Conservation (phyloP, 208 protist species). For the Acanthamoeba healyi region DNA sequence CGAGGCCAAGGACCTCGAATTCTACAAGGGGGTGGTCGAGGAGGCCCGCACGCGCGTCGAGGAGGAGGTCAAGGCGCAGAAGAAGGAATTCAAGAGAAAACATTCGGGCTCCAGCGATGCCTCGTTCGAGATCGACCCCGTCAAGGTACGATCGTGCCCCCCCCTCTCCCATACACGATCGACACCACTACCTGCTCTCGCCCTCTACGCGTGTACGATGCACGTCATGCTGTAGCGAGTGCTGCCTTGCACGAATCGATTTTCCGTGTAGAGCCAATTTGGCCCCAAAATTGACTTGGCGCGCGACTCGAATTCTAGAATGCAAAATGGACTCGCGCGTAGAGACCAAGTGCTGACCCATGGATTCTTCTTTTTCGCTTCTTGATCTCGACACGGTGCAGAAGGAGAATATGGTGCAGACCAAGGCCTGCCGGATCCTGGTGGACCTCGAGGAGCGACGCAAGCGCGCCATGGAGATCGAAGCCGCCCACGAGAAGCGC, state of each 20-base stretch:
- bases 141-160: neutral
- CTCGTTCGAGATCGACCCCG: neutral
- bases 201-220: too few relatives aligned
- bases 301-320: too few relatives aligned
- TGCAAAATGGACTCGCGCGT: too few relatives aligned
- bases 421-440: neutral
- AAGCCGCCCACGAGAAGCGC: neutral
- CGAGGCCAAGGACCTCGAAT: constrained; percentile 24
- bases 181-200: too few relatives aligned
- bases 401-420: constrained; percentile 10
- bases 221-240: too few relatives aligned
- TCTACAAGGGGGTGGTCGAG: constrained; percentile 4
- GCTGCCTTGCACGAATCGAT: too few relatives aligned
- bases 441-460: neutral
- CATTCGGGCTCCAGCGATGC: neutral
- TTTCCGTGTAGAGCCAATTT: too few relatives aligned
- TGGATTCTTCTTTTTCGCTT: neutral
- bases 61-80: neutral
- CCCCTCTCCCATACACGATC: too few relatives aligned
- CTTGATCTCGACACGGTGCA: too few relatives aligned
- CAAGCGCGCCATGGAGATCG: neutral
- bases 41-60: neutral
- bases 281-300: too few relatives aligned
- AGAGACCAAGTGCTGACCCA: too few relatives aligned
- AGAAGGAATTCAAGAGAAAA: neutral